Evolutionary conservation across 2,329 filamentous ascomycete genomes (phyloP).

Genomic region (Monosporascus sp.): DNA sequence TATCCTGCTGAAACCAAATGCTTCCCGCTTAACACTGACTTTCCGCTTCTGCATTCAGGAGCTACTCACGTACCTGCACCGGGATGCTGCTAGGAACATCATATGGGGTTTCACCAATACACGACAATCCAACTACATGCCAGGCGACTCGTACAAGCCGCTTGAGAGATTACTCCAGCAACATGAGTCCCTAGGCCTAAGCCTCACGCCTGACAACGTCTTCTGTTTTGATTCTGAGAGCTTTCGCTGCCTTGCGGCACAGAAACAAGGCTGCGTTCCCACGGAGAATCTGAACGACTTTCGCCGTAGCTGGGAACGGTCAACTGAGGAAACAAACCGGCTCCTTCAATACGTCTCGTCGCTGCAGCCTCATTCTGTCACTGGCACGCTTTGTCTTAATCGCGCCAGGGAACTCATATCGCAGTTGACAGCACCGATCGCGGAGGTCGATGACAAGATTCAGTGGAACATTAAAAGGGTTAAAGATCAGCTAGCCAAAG

Average conservation of each 20-base stretch:
- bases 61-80: conserved; percentile 33
- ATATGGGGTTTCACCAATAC: conserved; percentile 39
- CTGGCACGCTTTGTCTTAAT: conserved; percentile 34
- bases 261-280: conserved; percentile 21
- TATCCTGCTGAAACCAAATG: conserved; percentile 37
- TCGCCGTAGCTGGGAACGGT: conserved; percentile 31
- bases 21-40: conserved; percentile 28
- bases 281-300: conserved; percentile 29
- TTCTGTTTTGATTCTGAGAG: conserved; percentile 41
- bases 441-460: conserved; percentile 28
- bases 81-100: conserved; percentile 32
- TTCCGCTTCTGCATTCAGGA: conserved; percentile 37
- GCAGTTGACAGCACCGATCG: conserved; percentile 32
- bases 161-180: conserved; percentile 25
- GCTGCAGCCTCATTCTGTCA: conserved; percentile 26
- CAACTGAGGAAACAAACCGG: conserved; percentile 22
- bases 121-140: conserved; percentile 33
- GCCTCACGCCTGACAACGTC: conserved; percentile 20
- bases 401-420: conserved; percentile 29
- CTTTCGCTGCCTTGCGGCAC: conserved; percentile 35
- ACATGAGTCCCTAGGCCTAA: conserved; percentile 24
- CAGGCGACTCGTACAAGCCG: conserved; percentile 33
- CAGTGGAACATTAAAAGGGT: conserved; percentile 23
- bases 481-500: conserved; percentile 21
- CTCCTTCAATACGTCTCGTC: conserved; percentile 25